Conservation (phyloP, 768 basidiomycete genomes). For the Chalciporus piperatus region DNA sequence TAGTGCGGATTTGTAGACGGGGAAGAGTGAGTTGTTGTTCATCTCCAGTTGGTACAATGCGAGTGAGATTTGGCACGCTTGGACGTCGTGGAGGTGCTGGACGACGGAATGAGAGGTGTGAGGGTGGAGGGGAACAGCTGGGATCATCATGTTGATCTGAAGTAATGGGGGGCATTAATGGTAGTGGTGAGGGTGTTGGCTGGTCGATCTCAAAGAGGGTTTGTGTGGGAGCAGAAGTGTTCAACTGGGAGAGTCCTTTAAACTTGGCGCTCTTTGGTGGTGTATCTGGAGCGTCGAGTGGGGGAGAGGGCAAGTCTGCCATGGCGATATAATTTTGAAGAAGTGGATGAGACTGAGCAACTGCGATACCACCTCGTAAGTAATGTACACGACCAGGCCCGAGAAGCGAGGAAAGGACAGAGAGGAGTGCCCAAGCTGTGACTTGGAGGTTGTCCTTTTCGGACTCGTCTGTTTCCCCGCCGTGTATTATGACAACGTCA, state of each 20-base stretch:
- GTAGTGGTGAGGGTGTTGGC: conserved; percentile 48
- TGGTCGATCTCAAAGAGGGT: conserved; percentile 61
- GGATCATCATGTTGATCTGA: conserved; percentile 39
- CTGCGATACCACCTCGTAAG: conserved; percentile 68
- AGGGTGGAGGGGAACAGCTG: conserved; percentile 66
- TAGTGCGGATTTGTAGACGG: conserved; percentile 59
- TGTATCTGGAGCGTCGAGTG: conserved; percentile 12
- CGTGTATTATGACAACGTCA: conserved; percentile 65
- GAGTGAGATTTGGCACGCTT: conserved; percentile 60
- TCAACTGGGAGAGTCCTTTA: conserved; percentile 65
- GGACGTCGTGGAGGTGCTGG: conserved; percentile 55
- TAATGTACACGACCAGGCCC: conserved; percentile 58
- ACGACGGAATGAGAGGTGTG: conserved; percentile 51
- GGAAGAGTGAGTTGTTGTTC: conserved; percentile 41
- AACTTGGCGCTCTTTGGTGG: conserved; percentile 31
- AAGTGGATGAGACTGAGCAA: conserved; percentile 55
- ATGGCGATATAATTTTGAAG: conserved; percentile 49
- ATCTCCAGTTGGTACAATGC: conserved; percentile 60
- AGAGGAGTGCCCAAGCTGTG: conserved; percentile 70
- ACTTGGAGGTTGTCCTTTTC: conserved; percentile 54
- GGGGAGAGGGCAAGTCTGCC: conserved; percentile 10
- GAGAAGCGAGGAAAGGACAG: conserved; percentile 59
- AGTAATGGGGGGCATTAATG: conserved; percentile 52
- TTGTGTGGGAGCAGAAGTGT: conserved; percentile 52
- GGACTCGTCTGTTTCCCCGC: conserved; percentile 71